Evolutionary conservation across 1,284 basidiomycete species (phyloP).

Genomic region (Naganishia liquefaciens): DNA sequence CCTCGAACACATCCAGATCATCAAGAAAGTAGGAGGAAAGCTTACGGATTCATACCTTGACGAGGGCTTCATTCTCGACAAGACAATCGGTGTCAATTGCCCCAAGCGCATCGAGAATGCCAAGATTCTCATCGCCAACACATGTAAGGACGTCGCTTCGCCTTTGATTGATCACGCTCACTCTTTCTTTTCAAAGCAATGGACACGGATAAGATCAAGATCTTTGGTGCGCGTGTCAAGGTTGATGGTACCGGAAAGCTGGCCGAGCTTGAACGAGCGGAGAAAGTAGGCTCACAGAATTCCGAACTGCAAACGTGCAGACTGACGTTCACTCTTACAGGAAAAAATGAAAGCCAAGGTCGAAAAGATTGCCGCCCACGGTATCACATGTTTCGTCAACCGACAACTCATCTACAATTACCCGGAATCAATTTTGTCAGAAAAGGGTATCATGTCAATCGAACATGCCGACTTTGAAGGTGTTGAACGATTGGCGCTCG

Average conservation of each 20-base stretch:
- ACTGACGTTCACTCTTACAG: slow-evolving; percentile 52
- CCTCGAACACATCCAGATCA: slow-evolving; percentile 98
- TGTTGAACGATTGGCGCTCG: slow-evolving; percentile 91
- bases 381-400: slow-evolving; percentile 98
- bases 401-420: slow-evolving; percentile 99
- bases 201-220: slow-evolving; percentile 99
- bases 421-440: slow-evolving; percentile 89
- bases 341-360: slow-evolving; percentile 99
- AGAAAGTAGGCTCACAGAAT: slow-evolving; percentile 64
- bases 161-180: not conserved
- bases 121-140: slow-evolving; percentile 97
- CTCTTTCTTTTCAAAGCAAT: slow-evolving; percentile 64
- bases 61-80: slow-evolving; percentile 98
- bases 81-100: slow-evolving; percentile 90
- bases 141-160: slow-evolving; percentile 63
- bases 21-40: slow-evolving; percentile 99
- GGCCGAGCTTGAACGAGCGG: slow-evolving; percentile 95
- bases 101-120: slow-evolving; percentile 93
- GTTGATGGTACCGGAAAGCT: slow-evolving; percentile 95
- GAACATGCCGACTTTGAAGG: slow-evolving; percentile 99
- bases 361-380: slow-evolving; percentile 87
- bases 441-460: slow-evolving; percentile 92
- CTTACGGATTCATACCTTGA: slow-evolving; percentile 97
- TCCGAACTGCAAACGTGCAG: too few relatives aligned
- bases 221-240: slow-evolving; percentile 94